A percentile compares a stretch with the other conserved stretches of the same genome.
Conservation (phyloP, 805 yeast species). For the Tetrapisispora fleetii region DNA sequence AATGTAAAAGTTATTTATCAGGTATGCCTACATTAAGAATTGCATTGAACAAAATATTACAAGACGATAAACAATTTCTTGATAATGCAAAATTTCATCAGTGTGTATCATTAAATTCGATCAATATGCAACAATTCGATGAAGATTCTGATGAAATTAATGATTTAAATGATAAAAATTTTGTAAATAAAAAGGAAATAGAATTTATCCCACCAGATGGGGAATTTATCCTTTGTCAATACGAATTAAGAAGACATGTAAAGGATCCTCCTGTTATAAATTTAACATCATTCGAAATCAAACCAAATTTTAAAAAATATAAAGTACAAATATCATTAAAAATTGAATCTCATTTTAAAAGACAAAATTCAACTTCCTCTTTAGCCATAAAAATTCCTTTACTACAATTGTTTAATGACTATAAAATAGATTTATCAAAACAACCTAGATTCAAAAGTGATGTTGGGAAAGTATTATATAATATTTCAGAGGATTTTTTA, state of each 20-base stretch:
- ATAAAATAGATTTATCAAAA: slow-evolving; percentile 35
- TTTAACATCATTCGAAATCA: slow-evolving; percentile 16
- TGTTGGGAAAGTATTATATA: slow-evolving; percentile 60
- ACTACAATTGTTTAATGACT: slow-evolving; percentile 27
- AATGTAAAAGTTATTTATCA: slow-evolving; percentile 64
- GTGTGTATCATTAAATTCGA: slow-evolving; percentile 66
- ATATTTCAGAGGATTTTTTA: slow-evolving; percentile 57
- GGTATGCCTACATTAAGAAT: slow-evolving; percentile 84
- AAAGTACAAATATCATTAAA: slow-evolving; percentile 17
- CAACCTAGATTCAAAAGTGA: slow-evolving; percentile 62
- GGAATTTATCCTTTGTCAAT: slow-evolving; percentile 47
- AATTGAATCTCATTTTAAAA: slow-evolving; percentile 28
- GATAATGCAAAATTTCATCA: slow-evolving; percentile 77
- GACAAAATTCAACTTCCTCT: slow-evolving; percentile 27
- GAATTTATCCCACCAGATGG: slow-evolving; percentile 90
- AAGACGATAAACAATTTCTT: slow-evolving; percentile 34
- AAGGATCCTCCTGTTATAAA: slow-evolving; percentile 33
- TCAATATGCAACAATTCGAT: slow-evolving; percentile 16
- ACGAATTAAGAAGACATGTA: slow-evolving; percentile 28
- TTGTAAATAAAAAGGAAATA: slow-evolving; percentile 31
- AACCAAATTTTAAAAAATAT: slow-evolving; percentile 19
- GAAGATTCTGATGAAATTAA: slow-evolving; percentile 35
- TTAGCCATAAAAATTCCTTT: slow-evolving; percentile 27
- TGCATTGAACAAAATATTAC: slow-evolving; percentile 60
- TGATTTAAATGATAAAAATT: slow-evolving; percentile 29